Conservation (phyloP, 352 stramenopile species). For the Globisporangium rhizosaccharum region DNA sequence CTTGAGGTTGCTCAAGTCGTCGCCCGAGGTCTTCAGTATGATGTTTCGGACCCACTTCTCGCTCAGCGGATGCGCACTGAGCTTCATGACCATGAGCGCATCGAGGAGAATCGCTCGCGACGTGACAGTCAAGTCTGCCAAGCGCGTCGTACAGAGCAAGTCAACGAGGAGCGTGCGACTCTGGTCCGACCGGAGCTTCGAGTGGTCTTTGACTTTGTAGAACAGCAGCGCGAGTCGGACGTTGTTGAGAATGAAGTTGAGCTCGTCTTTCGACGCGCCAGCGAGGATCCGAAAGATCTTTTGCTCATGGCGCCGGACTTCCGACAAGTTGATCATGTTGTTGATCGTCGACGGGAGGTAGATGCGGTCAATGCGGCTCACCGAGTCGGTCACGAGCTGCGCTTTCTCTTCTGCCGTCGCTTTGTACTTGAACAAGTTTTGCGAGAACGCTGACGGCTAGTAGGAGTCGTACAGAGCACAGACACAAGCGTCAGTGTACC, state of each 20-base stretch:
- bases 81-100: slow-evolving; percentile 96
- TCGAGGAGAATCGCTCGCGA: slow-evolving; percentile 92
- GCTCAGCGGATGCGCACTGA: slow-evolving; percentile 90
- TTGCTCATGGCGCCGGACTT: slow-evolving; percentile 85
- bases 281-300: slow-evolving; percentile 96
- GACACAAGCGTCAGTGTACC: background rate
- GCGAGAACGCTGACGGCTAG: slow-evolving; percentile 43
- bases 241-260: slow-evolving; percentile 96
- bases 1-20: slow-evolving; percentile 96
- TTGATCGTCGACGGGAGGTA: slow-evolving; percentile 86
- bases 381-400: slow-evolving; percentile 63
- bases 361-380: slow-evolving; percentile 72
- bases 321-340: slow-evolving; percentile 81
- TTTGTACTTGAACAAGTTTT: slow-evolving; percentile 83
- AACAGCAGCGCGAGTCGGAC: slow-evolving; percentile 95
- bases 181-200: slow-evolving; percentile 59
- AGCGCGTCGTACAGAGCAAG: slow-evolving; percentile 90
- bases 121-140: slow-evolving; percentile 90
- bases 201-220: slow-evolving; percentile 97
- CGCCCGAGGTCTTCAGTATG: slow-evolving; percentile 92
- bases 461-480: background rate
- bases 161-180: slow-evolving; percentile 93
- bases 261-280: slow-evolving; percentile 91
- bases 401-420: slow-evolving; percentile 77
- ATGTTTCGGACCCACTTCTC: slow-evolving; percentile 97